Conservation (phyloP, 2,329 filamentous ascomycete genomes). For the Alternaria gaisen region DNA sequence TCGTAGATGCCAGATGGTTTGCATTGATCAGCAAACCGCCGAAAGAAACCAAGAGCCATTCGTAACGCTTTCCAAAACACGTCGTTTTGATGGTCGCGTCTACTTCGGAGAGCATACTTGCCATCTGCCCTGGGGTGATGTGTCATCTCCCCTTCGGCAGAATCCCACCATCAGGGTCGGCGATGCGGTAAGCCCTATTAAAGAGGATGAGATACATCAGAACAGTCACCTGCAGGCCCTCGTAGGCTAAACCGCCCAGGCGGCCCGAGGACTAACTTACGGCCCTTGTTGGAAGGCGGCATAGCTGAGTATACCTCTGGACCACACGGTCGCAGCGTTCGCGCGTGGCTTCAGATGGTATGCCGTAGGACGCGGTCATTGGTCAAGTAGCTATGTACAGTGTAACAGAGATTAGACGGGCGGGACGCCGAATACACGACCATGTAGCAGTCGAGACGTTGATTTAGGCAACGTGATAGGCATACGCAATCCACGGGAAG, state of each 20-base stretch:
- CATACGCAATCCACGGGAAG: conserved; percentile 34
- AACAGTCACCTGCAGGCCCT: conserved; percentile 36
- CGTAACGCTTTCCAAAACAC: conserved; percentile 84
- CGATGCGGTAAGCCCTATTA: conserved; percentile 44
- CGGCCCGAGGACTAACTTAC: conserved; percentile 9
- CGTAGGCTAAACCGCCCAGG: conserved; percentile 32
- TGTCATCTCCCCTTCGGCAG: conserved; percentile 36
- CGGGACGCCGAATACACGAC: conserved; percentile 28
- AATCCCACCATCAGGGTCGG: conserved; percentile 52
- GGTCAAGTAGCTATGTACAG: conserved; percentile 26
- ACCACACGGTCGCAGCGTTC: conserved; percentile 31
- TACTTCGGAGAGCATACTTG: conserved; percentile 84
- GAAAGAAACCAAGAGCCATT: conserved; percentile 85
- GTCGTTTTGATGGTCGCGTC: conserved; percentile 83
- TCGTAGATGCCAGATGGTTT: conserved; percentile 94
- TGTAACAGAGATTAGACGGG: conserved; percentile 32
- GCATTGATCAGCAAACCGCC: conserved; percentile 85
- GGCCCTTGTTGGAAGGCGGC: conserved; percentile 17
- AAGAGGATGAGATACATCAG: conserved; percentile 40
- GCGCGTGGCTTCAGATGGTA: conserved; percentile 42
- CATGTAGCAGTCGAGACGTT: conserved; percentile 34
- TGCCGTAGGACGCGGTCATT: conserved; percentile 32
- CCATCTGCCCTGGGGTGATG: conserved; percentile 45
- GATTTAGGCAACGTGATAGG: conserved; percentile 31
- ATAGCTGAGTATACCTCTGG: conserved; percentile 26